Percentiles rank a stretch among this genome's conserved stretches.
Evolutionary conservation across 2,329 filamentous ascomycete genomes (phyloP).

Genomic region (Xylariales sp.): DNA sequence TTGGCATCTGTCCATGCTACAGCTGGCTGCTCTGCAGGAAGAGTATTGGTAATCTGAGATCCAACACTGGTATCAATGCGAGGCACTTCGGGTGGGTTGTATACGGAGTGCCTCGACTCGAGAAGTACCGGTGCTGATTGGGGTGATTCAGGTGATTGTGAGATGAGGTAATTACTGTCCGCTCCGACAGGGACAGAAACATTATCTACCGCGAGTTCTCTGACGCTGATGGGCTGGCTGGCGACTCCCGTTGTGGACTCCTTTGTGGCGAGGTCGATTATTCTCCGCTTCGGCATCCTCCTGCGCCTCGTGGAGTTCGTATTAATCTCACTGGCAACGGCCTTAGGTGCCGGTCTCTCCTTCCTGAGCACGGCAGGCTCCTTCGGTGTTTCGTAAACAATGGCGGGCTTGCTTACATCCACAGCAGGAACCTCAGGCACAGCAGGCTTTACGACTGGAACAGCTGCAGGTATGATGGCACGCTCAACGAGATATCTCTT

Average conservation of each 20-base stretch:
- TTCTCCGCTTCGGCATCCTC: slow-evolving; percentile 56
- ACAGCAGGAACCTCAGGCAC: slow-evolving; percentile 58
- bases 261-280: slow-evolving; percentile 58
- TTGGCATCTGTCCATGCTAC: slow-evolving; percentile 37
- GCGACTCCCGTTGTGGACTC: slow-evolving; percentile 32
- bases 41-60: slow-evolving; percentile 26
- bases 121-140: slow-evolving; percentile 23
- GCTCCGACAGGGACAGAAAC: slow-evolving; percentile 11
- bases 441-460: slow-evolving; percentile 72
- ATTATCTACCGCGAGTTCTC: slow-evolving; percentile 16
- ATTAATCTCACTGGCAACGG: slow-evolving; percentile 54
- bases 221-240: slow-evolving; percentile 13
- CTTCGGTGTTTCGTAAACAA: slow-evolving; percentile 47
- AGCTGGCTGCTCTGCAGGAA: slow-evolving; percentile 25
- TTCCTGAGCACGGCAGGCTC: slow-evolving; percentile 54
- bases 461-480: slow-evolving; percentile 67
- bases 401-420: slow-evolving; percentile 64
- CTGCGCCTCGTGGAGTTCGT: slow-evolving; percentile 56
- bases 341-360: slow-evolving; percentile 47
- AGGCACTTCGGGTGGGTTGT: slow-evolving; percentile 26
- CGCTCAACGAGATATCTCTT: slow-evolving; percentile 80
- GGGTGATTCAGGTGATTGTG: slow-evolving; percentile 34
- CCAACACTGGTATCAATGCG: slow-evolving; percentile 33
- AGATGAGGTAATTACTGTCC: slow-evolving; percentile 39
- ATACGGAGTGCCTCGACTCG: slow-evolving; percentile 25